These are phyloP conservation scores for Aspergillus pseudoterreus DNA, from an alignment of 2,329 filamentous ascomycete genomes.

Conservation along the genomic window DNA sequence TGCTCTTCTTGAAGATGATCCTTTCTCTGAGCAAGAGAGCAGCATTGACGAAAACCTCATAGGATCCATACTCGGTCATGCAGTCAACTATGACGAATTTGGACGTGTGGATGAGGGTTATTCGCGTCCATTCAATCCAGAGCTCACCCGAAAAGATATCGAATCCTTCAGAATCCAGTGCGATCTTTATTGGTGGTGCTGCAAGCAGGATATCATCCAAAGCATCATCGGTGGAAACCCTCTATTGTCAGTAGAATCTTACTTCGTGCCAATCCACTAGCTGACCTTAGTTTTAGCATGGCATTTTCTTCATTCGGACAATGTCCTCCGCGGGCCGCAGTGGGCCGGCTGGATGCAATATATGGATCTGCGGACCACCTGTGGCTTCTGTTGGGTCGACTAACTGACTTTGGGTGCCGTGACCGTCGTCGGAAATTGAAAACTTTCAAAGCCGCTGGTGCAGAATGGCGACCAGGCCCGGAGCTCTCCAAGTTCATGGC, in stretches of 20 bases:
- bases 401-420: constrained; percentile 72
- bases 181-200: constrained; percentile 95
- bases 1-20: constrained; percentile 38
- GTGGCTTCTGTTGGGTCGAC: constrained; percentile 72
- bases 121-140: constrained; percentile 22
- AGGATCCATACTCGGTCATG: constrained; percentile 55
- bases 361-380: constrained; percentile 90
- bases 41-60: constrained; percentile 57
- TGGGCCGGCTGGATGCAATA: constrained; percentile 72
- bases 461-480: constrained; percentile 53
- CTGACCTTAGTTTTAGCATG: constrained; percentile 54
- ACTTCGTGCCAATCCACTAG: constrained; percentile 1
- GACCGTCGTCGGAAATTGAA: constrained; percentile 77
- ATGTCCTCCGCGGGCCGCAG: constrained; percentile 77
- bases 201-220: constrained; percentile 90
- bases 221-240: constrained; percentile 81
- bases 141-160: constrained; percentile 58
- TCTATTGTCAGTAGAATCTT: constrained; percentile 65
- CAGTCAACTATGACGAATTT: constrained; percentile 56
- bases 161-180: constrained; percentile 75
- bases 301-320: constrained; percentile 78
- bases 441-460: constrained; percentile 57
- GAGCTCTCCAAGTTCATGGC: constrained; percentile 43
- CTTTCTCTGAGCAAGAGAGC: constrained; percentile 41
- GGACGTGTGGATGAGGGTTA: constrained; percentile 45